Base-by-base conservation (phyloP, 164 flowering plant species). In the Vitis cinerea region DNA sequence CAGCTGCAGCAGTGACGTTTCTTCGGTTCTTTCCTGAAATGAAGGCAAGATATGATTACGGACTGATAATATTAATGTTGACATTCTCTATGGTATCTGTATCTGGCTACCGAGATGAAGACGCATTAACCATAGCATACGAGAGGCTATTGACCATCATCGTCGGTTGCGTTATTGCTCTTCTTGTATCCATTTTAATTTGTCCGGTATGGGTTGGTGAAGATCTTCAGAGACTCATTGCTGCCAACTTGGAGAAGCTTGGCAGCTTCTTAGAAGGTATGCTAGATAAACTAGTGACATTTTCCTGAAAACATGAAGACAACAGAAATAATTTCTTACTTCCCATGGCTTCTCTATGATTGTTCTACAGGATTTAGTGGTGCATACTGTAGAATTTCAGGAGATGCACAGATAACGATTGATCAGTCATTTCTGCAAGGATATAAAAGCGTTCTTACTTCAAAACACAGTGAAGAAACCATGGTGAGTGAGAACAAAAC, bases 171-270 rank as follows among this genome's bases (percentile, higher is more conserved):
- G 16, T 16, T 1, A 9, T 59, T 1, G 63, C 53, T 4, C n/a
- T 68, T 12, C 12, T 60, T 30, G 17, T 68, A 12, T 59, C 23
- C 55, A 47, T 59, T 10, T n/a, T 68, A 8, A 17, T 59, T 8
- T 68, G 14, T 23, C 71, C 71, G 8, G 71, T 58, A 1, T 68
- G 71, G 71, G 71, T 63, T 29, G 71, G 71, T 59, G 56, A 68
- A 37, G 71, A 68, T 50, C 71, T 68, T 59, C 71, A 68, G 16
- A 68, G 50, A 30, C 16, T 68, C 37, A 23, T 44, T 0, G 64
- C 71, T 29, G 23, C 48, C 15, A 68, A 68, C 16, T 31, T 68
- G 15, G 71, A 50, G 3, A 68, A 68, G n/a, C 71, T 68, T 17
- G 64, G 56, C 10, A 1, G 37, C 54, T 68, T 19, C 64, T 16